Base-by-base conservation (phyloP, 2,329 filamentous ascomycete species). In the Purpureocillium takamizusanense region DNA sequence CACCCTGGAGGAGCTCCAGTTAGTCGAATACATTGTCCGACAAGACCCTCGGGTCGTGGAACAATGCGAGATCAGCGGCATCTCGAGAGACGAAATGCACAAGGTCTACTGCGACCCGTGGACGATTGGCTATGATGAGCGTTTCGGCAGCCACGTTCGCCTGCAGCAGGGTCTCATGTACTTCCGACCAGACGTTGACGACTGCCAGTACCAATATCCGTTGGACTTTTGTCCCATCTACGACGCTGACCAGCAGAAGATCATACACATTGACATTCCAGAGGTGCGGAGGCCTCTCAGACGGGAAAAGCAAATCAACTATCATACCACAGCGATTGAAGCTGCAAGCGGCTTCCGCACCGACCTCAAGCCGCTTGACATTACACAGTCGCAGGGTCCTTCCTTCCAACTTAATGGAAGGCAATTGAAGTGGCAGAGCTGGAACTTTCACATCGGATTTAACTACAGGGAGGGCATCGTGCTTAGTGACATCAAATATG, bases 41-140 rank as follows among this genome's bases (percentile, higher is more conserved):
- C 74, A 74, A 47, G 82, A 89, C 49, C 69, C 79, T 0, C 81
- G 79, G 44, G 83, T 89, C 42, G 84, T 88, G 50, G 78, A 86
- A 57, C 82, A 85, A 52, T 90, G 85, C 52, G 74, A 70, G 3
- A 75, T 88, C 25, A 65, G 86, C 45, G 84, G 85, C 16, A 86
- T 90, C 45, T 69, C 78, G 6, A 25, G 21, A 10, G 21, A 25
- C 48, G 83, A 89, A 49, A 90, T 90, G 85, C 65, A 83, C 60
- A 87, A 87, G 61, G 81, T 90, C 28, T 89, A 84, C 60, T 83
- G 85, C 56, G 85, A 90, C 57, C 83, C 82, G 31, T 90, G 85
- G 85, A 87, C 85, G 2, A 88, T 90, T 59, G 85, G 85, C 25
- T 84, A 85, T 46, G 85, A 90, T 50, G 76, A 86, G 55, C 78